Evolutionary conservation across 768 basidiomycete genomes (phyloP).

Genomic region (Austroboletus eburneus): DNA sequence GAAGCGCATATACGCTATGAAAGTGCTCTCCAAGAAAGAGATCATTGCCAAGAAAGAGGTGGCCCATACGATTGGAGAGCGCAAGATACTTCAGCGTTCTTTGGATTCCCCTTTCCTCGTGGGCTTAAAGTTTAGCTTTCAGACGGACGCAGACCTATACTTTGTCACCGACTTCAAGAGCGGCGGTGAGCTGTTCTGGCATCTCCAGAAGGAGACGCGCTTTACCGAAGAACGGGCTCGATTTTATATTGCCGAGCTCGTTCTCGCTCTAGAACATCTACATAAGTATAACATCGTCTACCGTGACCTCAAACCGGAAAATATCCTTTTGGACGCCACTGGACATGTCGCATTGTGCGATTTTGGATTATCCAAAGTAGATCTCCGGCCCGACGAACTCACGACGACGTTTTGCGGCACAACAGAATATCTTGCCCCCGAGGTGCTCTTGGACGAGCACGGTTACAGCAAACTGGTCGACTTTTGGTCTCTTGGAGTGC

Average conservation of each 20-base stretch:
- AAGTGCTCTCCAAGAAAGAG: conserved; percentile 97
- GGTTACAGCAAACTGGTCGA: conserved; percentile 99
- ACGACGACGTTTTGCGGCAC: conserved; percentile 99
- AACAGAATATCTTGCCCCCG: conserved; percentile 97
- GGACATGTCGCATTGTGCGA: conserved; percentile 98
- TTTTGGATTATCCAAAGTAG: conserved; percentile 96
- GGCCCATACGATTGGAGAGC: conserved; percentile 98
- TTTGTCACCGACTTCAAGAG: conserved; percentile 99
- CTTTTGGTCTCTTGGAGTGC: conserved; percentile 95
- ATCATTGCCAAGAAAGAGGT: conserved; percentile 99
- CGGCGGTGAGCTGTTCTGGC: conserved; percentile 98
- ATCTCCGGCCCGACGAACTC: conserved; percentile 86
- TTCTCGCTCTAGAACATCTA: conserved; percentile 92
- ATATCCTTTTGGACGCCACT: conserved; percentile 96
- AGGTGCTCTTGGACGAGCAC: conserved; percentile 97
- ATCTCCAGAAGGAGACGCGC: conserved; percentile 91
- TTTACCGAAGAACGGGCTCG: conserved; percentile 91
- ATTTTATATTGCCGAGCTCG: conserved; percentile 95
- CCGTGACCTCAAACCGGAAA: conserved; percentile 97
- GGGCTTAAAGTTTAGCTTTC: conserved; percentile 97
- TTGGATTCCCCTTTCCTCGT: conserved; percentile 95
- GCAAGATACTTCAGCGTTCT: conserved; percentile 94
- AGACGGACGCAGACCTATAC: conserved; percentile 92
- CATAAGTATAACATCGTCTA: conserved; percentile 97
- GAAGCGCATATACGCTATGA: conserved; percentile 99